Conservation (phyloP, 352 stramenopile genomes). For the Pythium monospermum region DNA sequence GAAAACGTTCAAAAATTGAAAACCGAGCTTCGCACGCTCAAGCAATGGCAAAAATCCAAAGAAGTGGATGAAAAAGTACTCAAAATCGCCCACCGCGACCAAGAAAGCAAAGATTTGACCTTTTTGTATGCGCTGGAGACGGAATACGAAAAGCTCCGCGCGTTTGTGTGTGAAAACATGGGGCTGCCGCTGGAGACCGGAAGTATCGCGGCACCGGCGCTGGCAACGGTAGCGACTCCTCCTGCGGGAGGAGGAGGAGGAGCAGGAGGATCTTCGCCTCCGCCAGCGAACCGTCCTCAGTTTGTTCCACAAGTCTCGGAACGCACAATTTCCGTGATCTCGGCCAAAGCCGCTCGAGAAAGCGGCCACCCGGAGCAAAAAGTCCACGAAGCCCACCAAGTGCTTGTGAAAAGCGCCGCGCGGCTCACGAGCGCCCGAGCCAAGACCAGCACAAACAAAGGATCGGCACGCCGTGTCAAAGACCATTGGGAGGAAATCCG, state of each 20-base stretch:
- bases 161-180: conserved; percentile 74
- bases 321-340: conserved; percentile 8
- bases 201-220: conserved; percentile 23
- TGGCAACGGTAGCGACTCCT: neutral
- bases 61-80: conserved; percentile 85
- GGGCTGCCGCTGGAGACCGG: conserved; percentile 68
- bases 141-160: conserved; percentile 80
- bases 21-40: conserved; percentile 69
- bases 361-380: conserved; percentile 41
- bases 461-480: conserved; percentile 77
- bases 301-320: conserved; percentile 25
- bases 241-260: conserved; percentile 17
- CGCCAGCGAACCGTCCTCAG: conserved; percentile 4
- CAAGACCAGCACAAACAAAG: conserved; percentile 68
- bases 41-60: conserved; percentile 84
- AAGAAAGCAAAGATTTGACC: conserved; percentile 82
- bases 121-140: conserved; percentile 74
- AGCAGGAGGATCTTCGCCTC: no score
- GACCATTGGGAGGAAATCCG: conserved; percentile 88
- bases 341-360: conserved; percentile 5
- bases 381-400: conserved; percentile 49
- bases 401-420: conserved; percentile 67
- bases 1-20: conserved; percentile 72
- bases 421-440: conserved; percentile 59
- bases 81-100: conserved; percentile 78